Evolutionary conservation across 192 early-diverging fungal species (phyloP), one percentile per base, ranked within the genome.

Genomic region (Backusella liffmaniae): DNA sequence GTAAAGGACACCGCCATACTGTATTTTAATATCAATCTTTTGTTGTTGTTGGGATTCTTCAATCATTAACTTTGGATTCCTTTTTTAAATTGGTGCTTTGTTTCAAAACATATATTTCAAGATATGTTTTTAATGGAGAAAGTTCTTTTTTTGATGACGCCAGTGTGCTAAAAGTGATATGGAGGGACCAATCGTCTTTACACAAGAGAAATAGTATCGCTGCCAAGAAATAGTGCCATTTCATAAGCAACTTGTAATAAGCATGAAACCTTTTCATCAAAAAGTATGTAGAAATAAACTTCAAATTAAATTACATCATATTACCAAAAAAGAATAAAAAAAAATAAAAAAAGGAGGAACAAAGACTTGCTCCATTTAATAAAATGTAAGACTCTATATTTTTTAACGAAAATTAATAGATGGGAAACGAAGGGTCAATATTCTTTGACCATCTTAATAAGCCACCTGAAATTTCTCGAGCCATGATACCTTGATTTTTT

Each of bases 401-500:
- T 15, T 44, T 13, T 44, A 44, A 13, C 3, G 42, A 30, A 5
- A 67, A 36, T 80, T 82, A 97, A 76, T 96, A 96, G 4, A 90
- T 89, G 5, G 96, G 96, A 86, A 97, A 97, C 9, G 81, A 75
- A 0, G 78, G 72, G 83, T 99, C 97, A 9, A 97, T 87, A 0
- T 88, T 81, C 21, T 76, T 76, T 18, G 92, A 75, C 96, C 96
- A 97, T 23, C 80, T 81, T 34, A 90, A 78, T 5, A 97, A 82
- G 4, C 97, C 96, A 6, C 95, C 93, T 0, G 88, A 85, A 66
- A 99, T 84, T 81, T 98, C 96, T 67, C 88, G 90, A 66, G 88
- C 83, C n/a, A 83, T 79, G 56, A 93, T 85, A 10, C 90, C 91
- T n/a, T 88, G 75, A 15, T 88, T 81, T 74, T 90, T 84, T 66